These are phyloP conservation scores for Penicillium sp. DNA, from an alignment of 2,329 filamentous ascomycete genomes.

Conservation along the genomic window DNA sequence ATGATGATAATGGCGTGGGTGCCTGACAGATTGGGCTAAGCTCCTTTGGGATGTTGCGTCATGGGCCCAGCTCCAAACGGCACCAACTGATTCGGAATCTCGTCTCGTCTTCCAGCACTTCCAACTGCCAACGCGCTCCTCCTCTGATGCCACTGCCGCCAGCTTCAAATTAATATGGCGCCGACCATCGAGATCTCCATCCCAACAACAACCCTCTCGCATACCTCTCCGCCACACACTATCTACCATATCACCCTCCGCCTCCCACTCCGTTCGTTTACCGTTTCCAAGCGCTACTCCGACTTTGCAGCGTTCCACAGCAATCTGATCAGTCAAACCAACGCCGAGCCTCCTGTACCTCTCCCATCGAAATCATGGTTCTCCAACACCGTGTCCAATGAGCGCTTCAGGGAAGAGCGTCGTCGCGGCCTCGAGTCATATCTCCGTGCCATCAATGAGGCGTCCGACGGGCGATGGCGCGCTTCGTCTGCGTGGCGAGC, in stretches of 20 bases:
- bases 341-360: constrained; percentile 55
- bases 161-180: constrained; percentile 39
- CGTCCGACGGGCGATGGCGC: constrained; percentile 62
- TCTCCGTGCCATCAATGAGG: constrained; percentile 60
- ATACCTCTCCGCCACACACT: constrained; percentile 59
- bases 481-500: constrained; percentile 59
- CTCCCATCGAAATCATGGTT: constrained; percentile 66
- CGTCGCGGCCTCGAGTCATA: constrained; percentile 62
- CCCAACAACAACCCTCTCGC: constrained; percentile 54
- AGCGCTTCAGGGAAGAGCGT: constrained; percentile 61
- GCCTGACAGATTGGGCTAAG: constrained; percentile 15
- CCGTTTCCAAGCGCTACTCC: constrained; percentile 65
- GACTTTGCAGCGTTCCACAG: constrained; percentile 63
- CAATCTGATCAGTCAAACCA: constrained; percentile 55
- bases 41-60: constrained; percentile 23
- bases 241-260: constrained; percentile 65
- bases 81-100: not conserved
- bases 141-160: constrained; percentile 1
- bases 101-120: constrained; percentile 10
- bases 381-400: constrained; percentile 58
- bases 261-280: constrained; percentile 63
- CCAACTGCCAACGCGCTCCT: not conserved
- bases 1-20: not conserved
- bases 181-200: constrained; percentile 51
- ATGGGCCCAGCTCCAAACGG: constrained; percentile 14